phyloP scores from a whole-genome alignment of 176 grass and related monocot genomes.

The Oryza meridionalis region DNA sequence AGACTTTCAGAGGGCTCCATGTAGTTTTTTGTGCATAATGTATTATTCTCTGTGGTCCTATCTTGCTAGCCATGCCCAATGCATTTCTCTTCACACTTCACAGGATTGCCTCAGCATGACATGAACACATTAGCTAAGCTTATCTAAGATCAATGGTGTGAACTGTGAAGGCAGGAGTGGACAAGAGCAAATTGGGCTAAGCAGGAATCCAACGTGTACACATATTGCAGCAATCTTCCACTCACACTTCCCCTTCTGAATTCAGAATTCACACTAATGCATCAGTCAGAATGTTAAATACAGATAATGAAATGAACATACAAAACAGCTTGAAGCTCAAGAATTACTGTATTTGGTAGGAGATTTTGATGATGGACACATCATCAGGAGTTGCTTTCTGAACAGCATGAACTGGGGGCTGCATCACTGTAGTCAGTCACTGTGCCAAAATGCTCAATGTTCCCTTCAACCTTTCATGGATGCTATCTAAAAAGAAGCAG shows the following conservation, averaged over 20 bases:
- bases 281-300: too few species aligned
- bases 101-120: not conserved
- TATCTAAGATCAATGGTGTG: conserved; percentile 21
- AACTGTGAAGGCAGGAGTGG: conserved; percentile 28
- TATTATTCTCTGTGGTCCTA: conserved; percentile 22
- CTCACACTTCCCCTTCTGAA: conserved; percentile 5
- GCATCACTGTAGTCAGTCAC: not conserved
- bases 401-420: conserved; percentile 26
- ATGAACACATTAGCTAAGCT: not conserved
- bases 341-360: not conserved
- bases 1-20: not conserved
- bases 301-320: too few species aligned
- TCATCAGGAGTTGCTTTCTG: not conserved
- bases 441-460: conserved; percentile 3
- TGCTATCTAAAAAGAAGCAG: conserved; percentile 20
- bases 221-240: not conserved
- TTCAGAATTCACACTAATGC: not conserved
- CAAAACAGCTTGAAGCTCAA: not conserved
- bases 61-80: conserved; percentile 1
- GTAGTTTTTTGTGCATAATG: not conserved
- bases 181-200: not conserved
- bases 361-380: not conserved
- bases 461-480: not conserved
- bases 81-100: conserved; percentile 25
- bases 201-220: conserved; percentile 21